These are phyloP conservation scores for Epichloe uncinata DNA, from an alignment of 2,329 filamentous ascomycete species.

Conservation along the genomic window DNA sequence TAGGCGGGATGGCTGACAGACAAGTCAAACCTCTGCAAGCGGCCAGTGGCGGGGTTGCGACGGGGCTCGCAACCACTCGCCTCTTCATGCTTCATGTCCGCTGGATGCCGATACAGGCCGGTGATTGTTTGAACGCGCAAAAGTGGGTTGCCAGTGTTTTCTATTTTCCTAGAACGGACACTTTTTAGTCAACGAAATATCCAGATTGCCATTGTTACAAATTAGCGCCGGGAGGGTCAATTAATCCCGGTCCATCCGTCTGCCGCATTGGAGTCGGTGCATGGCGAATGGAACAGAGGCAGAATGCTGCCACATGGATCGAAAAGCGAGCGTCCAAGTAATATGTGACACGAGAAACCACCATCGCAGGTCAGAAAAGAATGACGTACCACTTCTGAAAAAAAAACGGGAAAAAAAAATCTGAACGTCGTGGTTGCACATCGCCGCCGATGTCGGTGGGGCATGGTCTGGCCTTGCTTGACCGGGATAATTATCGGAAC, in stretches of 20 bases:
- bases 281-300: not conserved
- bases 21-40: slow-evolving; percentile 1
- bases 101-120: slow-evolving; percentile 10
- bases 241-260: not conserved
- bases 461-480: no score
- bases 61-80: not conserved
- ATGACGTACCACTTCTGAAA: no score
- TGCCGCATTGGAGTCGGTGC: not conserved
- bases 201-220: not conserved
- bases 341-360: not conserved
- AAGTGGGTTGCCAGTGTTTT: no score
- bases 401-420: no score
- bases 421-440: not conserved
- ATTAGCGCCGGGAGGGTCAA: not conserved
- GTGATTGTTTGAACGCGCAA: slow-evolving; percentile 3
- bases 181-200: slow-evolving; percentile 3
- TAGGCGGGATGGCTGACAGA: not conserved
- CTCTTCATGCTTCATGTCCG: slow-evolving; percentile 4
- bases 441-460: slow-evolving; percentile 2
- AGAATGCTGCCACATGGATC: not conserved
- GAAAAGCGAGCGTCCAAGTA: not conserved
- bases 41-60: not conserved
- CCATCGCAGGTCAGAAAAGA: not conserved
- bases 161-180: slow-evolving; percentile 1
- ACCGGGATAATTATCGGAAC: no score